phyloP scores from a whole-genome alignment of 257 asterid species.

The Nicotiana tabacum region DNA sequence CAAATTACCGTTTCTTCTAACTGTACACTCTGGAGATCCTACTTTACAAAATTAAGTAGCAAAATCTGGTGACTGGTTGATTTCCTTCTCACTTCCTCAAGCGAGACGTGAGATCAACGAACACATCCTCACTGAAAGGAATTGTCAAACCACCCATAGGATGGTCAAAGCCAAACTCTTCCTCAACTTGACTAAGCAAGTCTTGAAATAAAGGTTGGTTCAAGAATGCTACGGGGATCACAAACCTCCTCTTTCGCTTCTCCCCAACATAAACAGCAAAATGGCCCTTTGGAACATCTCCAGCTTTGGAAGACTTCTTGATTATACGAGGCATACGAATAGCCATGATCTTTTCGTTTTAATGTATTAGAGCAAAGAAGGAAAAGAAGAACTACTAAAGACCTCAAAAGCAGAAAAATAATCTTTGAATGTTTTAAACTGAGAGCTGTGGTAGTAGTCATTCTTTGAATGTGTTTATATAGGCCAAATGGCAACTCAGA shows the following conservation, averaged over 20 bases:
- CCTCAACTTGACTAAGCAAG: constrained; percentile 32
- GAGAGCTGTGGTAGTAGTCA: neutral
- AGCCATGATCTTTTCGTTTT: neutral
- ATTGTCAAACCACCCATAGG: constrained; percentile 55
- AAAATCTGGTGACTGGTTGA: no score
- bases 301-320: neutral
- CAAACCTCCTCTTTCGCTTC: constrained; percentile 23
- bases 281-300: constrained; percentile 49
- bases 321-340: neutral
- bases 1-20: neutral
- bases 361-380: neutral
- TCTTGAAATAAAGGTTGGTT: constrained; percentile 41
- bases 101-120: constrained; percentile 23
- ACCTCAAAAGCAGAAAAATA: neutral
- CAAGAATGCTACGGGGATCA: constrained; percentile 29
- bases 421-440: neutral
- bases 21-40: neutral
- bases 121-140: constrained; percentile 34
- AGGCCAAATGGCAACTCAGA: neutral
- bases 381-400: neutral
- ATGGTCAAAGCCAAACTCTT: constrained; percentile 35
- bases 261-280: constrained; percentile 49
- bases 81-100: neutral
- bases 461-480: neutral
- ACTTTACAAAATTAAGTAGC: neutral